Percentiles rank a stretch among this genome's conserved stretches.
Conservation (phyloP, 345 rosid species). For the Brassica carinata region DNA sequence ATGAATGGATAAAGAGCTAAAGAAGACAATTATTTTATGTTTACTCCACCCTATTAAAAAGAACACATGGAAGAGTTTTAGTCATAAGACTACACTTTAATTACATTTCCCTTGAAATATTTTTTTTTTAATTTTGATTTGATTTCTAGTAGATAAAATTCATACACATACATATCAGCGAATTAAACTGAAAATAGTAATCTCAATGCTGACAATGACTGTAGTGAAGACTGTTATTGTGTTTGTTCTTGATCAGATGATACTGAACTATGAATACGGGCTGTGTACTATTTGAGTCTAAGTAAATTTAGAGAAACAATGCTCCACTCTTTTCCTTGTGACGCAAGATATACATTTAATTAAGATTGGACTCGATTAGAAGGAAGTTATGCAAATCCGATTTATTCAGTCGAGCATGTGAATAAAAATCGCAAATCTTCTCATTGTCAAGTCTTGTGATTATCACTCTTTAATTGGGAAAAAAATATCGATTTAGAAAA, state of each 20-base stretch:
- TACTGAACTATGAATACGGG: background rate
- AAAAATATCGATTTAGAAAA: constrained; percentile 6
- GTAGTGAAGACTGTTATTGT: background rate
- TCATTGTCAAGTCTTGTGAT: constrained; percentile 13
- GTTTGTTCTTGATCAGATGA: background rate
- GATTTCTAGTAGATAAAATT: too few relatives aligned
- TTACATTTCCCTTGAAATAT: background rate
- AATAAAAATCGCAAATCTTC: background rate
- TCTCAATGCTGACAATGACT: constrained; percentile 28
- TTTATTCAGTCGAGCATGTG: background rate
- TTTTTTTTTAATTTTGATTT: too few relatives aligned
- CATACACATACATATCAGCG: background rate
- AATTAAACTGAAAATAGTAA: too few relatives aligned
- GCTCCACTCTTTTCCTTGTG: background rate
- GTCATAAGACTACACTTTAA: background rate
- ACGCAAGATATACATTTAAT: background rate
- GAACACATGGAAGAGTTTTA: background rate
- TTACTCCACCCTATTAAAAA: background rate
- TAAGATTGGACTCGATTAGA: too few relatives aligned
- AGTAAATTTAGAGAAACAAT: background rate
- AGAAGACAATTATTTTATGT: background rate
- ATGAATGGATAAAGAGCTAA: background rate
- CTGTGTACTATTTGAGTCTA: background rate
- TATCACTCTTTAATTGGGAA: constrained; percentile 27
- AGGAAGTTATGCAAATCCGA: background rate